Evolutionary conservation across 768 basidiomycete species (phyloP).

Genomic region (Tricholoma flavovirens): DNA sequence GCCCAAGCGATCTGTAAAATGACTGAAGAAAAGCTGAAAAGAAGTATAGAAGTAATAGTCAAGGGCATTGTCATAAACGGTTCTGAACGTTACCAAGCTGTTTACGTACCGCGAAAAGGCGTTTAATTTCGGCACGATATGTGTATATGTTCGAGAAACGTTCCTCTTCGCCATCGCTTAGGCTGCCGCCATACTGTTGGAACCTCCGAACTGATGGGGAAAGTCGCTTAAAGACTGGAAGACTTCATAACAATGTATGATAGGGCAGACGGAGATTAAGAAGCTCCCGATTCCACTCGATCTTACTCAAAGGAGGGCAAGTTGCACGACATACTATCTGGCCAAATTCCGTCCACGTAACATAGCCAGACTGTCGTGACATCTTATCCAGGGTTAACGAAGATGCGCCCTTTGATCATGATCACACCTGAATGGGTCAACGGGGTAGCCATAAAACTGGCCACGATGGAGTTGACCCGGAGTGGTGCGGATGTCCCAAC

Average conservation of each 20-base stretch:
- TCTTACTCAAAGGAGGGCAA: neutral
- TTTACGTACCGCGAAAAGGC: constrained; percentile 3
- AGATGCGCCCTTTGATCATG: neutral
- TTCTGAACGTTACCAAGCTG: neutral
- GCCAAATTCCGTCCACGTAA: neutral
- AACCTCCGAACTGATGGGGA: neutral
- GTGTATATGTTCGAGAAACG: neutral
- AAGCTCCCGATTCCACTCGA: neutral
- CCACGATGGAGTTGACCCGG: neutral
- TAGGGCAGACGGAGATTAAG: constrained; percentile 6
- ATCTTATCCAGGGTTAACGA: neutral
- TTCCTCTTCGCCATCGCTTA: neutral
- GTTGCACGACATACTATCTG: neutral
- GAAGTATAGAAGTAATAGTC: neutral
- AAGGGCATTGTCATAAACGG: neutral
- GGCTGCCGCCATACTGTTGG: neutral
- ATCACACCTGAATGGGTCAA: neutral
- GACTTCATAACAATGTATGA: neutral
- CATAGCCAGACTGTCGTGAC: neutral
- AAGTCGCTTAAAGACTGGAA: neutral
- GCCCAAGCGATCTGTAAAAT: neutral
- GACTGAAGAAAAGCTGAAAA: neutral
- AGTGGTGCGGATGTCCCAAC: neutral
- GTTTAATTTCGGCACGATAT: constrained; percentile 2
- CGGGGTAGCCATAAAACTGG: neutral